Evolutionary conservation across 1,139 yeast species (phyloP), one percentile per base, ranked within the genome.

Genomic region (Geotrichum restrictum): DNA sequence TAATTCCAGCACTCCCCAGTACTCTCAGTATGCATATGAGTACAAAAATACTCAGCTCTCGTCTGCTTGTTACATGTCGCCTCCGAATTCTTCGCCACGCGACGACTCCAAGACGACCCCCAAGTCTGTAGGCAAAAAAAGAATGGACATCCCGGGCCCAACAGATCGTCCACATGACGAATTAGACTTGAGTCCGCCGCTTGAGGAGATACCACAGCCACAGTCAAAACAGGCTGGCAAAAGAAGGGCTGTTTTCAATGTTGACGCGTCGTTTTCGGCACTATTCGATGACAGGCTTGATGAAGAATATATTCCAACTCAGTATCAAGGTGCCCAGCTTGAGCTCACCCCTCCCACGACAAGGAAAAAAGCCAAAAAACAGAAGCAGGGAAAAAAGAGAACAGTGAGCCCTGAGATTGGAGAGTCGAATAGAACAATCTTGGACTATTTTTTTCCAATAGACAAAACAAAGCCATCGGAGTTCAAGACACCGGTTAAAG

Each of bases 61-160:
- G 13, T 27, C 45, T 18, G 5, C 27, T 14, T 33, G 11, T 27
- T 48, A 48, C 41, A 24, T 48, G 43, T 41, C 51, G 51, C 51
- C 51, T 13, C 51, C 51, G 16, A 14, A n/a, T 11, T 42, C 51
- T n/a, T 48, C 51, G 13, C 51, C 46, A 42, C 37, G 32, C 36
- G 34, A 8, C 3, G 22, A 18, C 24, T 6, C 27, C 3, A 11
- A 34, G 13, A 14, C 45, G 24, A n/a, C n/a, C n/a, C 18, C 49
- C 34, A 33, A 21, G 37, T 21, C 22, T n/a, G n/a, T n/a, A n/a
- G n/a, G n/a, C n/a, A n/a, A n/a, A n/a, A n/a, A n/a, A n/a, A n/a
- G n/a, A n/a, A n/a, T n/a, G n/a, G n/a, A n/a, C n/a, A n/a, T n/a
- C n/a, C n/a, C 13, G 13, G 24, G n/a, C 4, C 22, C 22, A 13